Base-by-base conservation (phyloP, 2,329 filamentous ascomycete genomes). In the Fusarium equiseti region DNA sequence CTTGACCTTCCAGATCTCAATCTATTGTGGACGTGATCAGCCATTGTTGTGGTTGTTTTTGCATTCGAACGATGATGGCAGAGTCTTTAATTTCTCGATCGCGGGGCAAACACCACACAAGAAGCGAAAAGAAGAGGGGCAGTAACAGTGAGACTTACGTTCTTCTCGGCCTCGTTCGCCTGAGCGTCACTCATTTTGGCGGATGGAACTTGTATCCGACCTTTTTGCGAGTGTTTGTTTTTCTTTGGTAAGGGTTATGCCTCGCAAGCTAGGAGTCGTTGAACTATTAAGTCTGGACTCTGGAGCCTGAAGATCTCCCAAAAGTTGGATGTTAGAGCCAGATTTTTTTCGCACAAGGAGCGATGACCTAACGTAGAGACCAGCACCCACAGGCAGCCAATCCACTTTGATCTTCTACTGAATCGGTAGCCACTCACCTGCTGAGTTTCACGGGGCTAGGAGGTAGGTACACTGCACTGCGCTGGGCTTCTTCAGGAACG, bases 141-240 rank as follows among this genome's bases (percentile, higher is more conserved):
- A 65, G 20, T 66, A 20, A 27, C 46, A 44, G 45, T 24, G 31
- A 50, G 45, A 84, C 86, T 83, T 79, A 90, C 88, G 84, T 98
- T 99, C 90, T 98, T 98, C 89, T 99, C 96, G 77, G 95, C 95
- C 84, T 98, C 96, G 85, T 91, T 95, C 81, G 90, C 89, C 84
- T 93, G 90, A 79, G 91, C 86, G 84, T 94, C 91, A 86, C 92
- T 95, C 94, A 97, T 97, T 78, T 85, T 95, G 88, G 81, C 69
- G 71, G 73, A 72, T 66, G 63, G 62, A 69, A 59, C 63, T 64
- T 62, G 71, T 63, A 46, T 63, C 59, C 45, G 68, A 63, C 71
- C 49, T 65, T 70, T 65, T n/a, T 66, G 29, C 68, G 72, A 63
- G 70, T 68, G 69, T 20, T 53, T 52, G 62, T 65, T 63, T 50